A percentile compares a stretch with the other conserved stretches of the same genome.
phyloP scores from a whole-genome alignment of 2,329 filamentous ascomycete species.

The Ophiostoma pallidulum region DNA sequence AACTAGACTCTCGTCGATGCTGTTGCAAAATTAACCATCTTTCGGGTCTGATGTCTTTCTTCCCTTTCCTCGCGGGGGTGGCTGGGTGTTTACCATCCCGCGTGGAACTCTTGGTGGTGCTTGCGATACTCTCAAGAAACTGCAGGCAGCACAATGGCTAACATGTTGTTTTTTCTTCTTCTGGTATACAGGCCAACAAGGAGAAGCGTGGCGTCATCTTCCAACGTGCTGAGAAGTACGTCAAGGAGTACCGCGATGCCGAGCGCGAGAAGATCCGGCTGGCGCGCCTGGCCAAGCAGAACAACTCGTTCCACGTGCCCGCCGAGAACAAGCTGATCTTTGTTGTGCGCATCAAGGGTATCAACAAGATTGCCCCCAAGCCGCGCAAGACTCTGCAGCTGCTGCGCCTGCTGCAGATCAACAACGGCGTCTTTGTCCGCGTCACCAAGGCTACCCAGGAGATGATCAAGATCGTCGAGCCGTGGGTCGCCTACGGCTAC shows the following conservation, averaged over 20 bases:
- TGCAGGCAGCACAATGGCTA: constrained; percentile 17
- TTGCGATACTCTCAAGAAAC: too few species aligned
- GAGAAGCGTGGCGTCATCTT: constrained; percentile 98
- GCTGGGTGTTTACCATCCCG: too few species aligned
- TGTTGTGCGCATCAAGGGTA: constrained; percentile 98
- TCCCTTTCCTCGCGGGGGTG: too few species aligned
- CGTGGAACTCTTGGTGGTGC: too few species aligned
- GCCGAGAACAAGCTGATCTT: constrained; percentile 96
- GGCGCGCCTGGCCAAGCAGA: constrained; percentile 76
- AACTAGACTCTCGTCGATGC: constrained; percentile 94
- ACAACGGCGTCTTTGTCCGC: constrained; percentile 98
- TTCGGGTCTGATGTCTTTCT: constrained; percentile 79
- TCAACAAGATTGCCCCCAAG: constrained; percentile 99
- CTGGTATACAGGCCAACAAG: constrained; percentile 83
- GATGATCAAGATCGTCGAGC: constrained; percentile 98
- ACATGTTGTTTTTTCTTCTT: constrained; percentile 16
- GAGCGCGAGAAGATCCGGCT: constrained; percentile 99
- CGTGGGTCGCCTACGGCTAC: constrained; percentile 98
- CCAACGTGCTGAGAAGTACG: constrained; percentile 99
- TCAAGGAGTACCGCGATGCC: constrained; percentile 97
- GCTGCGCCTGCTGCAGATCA: constrained; percentile 99
- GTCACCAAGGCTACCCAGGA: constrained; percentile 95
- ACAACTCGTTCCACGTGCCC: constrained; percentile 87
- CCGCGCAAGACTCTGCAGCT: constrained; percentile 99
- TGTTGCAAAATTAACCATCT: constrained; percentile 99